phyloP scores from a whole-genome alignment of 2,329 filamentous ascomycete species.

The Lachnellula cervina region DNA sequence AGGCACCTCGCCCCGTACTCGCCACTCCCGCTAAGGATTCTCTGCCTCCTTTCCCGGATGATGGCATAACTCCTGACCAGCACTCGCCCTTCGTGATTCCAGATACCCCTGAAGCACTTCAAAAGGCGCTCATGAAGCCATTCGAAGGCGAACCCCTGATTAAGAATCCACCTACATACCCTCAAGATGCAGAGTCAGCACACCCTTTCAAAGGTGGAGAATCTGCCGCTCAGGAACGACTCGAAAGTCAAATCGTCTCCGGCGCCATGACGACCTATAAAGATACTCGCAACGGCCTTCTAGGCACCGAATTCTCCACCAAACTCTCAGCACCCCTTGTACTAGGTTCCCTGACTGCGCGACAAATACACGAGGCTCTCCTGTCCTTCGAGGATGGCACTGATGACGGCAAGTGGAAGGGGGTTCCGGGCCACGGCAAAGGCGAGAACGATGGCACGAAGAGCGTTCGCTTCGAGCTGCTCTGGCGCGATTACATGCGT shows the following conservation, averaged over 20 bases:
- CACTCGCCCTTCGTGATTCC: constrained; percentile 60
- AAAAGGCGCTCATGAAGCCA: constrained; percentile 52
- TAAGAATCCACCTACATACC: constrained; percentile 46
- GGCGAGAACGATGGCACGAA: constrained; percentile 70
- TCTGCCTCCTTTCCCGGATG: constrained; percentile 54
- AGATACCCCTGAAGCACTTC: constrained; percentile 46
- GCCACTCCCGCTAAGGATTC: constrained; percentile 45
- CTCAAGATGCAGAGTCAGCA: constrained; percentile 50
- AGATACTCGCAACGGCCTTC: constrained; percentile 63
- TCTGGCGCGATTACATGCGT: constrained; percentile 80
- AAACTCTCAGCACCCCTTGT: constrained; percentile 72
- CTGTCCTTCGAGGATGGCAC: constrained; percentile 64
- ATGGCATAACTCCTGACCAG: constrained; percentile 51
- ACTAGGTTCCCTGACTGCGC: constrained; percentile 66
- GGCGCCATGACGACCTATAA: constrained; percentile 63
- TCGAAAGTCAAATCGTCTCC: constrained; percentile 55
- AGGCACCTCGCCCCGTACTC: constrained; percentile 54
- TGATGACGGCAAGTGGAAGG: constrained; percentile 18
- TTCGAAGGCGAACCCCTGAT: constrained; percentile 46
- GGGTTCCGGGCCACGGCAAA: constrained; percentile 49
- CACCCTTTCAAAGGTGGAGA: constrained; percentile 69
- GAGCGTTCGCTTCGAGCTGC: constrained; percentile 64
- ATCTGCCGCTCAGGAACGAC: constrained; percentile 49
- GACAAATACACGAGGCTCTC: constrained; percentile 66
- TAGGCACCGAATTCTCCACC: constrained; percentile 68